Conservation (phyloP, 345 rosid genomes). For the Tarenaya hassleriana region DNA sequence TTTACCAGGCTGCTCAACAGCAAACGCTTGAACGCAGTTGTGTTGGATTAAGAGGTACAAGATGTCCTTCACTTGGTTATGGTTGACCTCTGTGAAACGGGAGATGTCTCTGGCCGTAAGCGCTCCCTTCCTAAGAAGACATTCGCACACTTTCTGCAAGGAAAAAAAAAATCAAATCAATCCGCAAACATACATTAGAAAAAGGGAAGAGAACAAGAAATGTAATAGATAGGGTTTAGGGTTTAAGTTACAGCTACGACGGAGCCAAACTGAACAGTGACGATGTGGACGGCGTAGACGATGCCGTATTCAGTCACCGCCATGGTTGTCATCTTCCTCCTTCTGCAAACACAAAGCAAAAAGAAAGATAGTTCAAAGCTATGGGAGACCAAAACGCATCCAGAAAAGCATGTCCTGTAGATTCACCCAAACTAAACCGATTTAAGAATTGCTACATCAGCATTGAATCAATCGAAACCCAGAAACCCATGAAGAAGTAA, state of each 20-base stretch:
- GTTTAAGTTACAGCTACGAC: constrained; percentile 53
- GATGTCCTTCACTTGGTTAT: constrained; percentile 51
- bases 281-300: constrained; percentile 61
- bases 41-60: constrained; percentile 71
- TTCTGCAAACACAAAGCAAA: not conserved
- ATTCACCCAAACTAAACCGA: too few species aligned
- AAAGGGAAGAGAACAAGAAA: too few species aligned
- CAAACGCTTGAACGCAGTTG: constrained; percentile 76
- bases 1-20: constrained; percentile 40
- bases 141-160: constrained; percentile 76
- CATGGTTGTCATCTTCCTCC: constrained; percentile 16
- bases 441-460: too few species aligned
- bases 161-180: not conserved
- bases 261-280: constrained; percentile 72
- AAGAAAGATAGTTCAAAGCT: not conserved
- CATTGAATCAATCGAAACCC: too few species aligned
- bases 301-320: constrained; percentile 49
- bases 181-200: not conserved
- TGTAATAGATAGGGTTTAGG: not conserved
- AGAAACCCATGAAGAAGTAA: too few species aligned
- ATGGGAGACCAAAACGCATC: too few species aligned
- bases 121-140: constrained; percentile 64
- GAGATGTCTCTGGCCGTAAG: constrained; percentile 40
- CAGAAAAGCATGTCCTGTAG: too few species aligned
- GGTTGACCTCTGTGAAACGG: constrained; percentile 33